phyloP scores from a whole-genome alignment of 2,329 filamentous ascomycete genomes.

The Fusarium equiseti region DNA sequence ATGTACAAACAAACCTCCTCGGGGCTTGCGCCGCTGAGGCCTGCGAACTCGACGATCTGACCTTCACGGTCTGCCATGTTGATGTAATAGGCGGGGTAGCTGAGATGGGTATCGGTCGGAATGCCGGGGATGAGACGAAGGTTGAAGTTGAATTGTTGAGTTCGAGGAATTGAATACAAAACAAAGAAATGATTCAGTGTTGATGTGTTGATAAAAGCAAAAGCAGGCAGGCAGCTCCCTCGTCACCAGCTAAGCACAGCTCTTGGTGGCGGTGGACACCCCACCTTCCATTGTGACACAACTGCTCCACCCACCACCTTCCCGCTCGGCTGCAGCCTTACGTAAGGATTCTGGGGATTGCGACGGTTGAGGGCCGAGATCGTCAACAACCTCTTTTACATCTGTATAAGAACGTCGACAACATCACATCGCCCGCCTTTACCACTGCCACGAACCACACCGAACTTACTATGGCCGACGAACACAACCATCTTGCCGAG shows the following conservation, averaged over 20 bases:
- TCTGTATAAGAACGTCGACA: background rate
- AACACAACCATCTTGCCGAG: conserved; percentile 70
- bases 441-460: too few species aligned
- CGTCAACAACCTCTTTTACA: conserved; percentile 41
- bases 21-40: conserved; percentile 44
- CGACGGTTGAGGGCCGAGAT: conserved; percentile 31
- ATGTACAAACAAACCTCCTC: conserved; percentile 43
- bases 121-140: background rate
- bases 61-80: conserved; percentile 50
- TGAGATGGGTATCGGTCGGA: background rate
- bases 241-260: conserved; percentile 48
- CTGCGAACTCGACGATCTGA: conserved; percentile 49
- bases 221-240: conserved; percentile 45
- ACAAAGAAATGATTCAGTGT: background rate
- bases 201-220: conserved; percentile 7
- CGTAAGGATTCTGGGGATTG: conserved; percentile 43
- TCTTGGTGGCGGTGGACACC: conserved; percentile 44
- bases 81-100: conserved; percentile 43
- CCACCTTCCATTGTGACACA: conserved; percentile 35
- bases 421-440: background rate
- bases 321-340: conserved; percentile 42
- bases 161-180: background rate
- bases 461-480: conserved; percentile 63
- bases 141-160: background rate
- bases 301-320: conserved; percentile 46